Evolutionary conservation across 1,139 yeast species (phyloP).

Genomic region (Nakaseomyces sp.): DNA sequence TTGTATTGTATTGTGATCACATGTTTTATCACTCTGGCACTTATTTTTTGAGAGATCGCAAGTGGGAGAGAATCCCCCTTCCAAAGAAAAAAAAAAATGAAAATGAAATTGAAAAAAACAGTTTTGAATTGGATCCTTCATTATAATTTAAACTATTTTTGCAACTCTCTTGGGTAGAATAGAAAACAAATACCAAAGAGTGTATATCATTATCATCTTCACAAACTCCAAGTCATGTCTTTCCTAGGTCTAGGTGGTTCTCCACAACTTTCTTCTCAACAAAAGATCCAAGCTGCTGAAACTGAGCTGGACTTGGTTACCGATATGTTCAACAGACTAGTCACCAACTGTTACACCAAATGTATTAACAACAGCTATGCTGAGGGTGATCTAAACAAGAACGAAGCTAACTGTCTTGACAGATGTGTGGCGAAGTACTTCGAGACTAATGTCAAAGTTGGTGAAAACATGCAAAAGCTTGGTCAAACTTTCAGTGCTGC

Average conservation of each 20-base stretch:
- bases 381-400: conserved; percentile 74
- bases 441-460: conserved; percentile 92
- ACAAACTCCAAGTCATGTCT: conserved; percentile 39
- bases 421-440: conserved; percentile 97
- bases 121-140: too few relatives aligned
- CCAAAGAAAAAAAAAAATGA: too few relatives aligned
- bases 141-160: too few relatives aligned
- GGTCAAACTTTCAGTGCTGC: conserved; percentile 42
- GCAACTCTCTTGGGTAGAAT: too few relatives aligned
- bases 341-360: conserved; percentile 80
- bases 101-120: too few relatives aligned
- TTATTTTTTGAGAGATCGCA: too few relatives aligned
- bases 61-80: too few relatives aligned
- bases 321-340: conserved; percentile 85
- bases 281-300: conserved; percentile 76
- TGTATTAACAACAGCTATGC: conserved; percentile 61
- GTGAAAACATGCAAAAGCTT: conserved; percentile 76
- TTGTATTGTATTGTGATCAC: too few relatives aligned
- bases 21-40: neutral
- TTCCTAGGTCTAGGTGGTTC: conserved; percentile 84
- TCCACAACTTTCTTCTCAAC: conserved; percentile 66
- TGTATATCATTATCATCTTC: neutral
- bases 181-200: too few relatives aligned
- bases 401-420: conserved; percentile 86
- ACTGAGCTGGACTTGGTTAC: conserved; percentile 92